phyloP scores from a whole-genome alignment of 164 flowering plant genomes.

The Litsea cubeba region DNA sequence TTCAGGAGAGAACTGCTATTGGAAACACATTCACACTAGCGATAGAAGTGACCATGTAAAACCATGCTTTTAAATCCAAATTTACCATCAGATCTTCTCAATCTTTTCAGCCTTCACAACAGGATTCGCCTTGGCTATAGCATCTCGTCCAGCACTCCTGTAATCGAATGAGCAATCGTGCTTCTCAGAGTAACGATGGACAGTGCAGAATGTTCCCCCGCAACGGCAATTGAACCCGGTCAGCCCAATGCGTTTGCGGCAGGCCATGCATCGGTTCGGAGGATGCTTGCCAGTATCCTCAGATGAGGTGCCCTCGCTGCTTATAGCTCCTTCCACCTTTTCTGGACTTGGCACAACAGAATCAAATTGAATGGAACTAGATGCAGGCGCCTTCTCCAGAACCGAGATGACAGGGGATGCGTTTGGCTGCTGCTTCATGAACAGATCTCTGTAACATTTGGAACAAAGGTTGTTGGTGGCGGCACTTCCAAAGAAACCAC shows the following conservation, averaged over 20 bases:
- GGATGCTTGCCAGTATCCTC: conserved; percentile 7
- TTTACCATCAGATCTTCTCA: conserved; percentile 15
- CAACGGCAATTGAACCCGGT: conserved; percentile 21
- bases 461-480: conserved; percentile 28
- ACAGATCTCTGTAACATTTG: conserved; percentile 28
- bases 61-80: background rate
- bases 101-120: conserved; percentile 18
- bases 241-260: conserved; percentile 26
- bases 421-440: conserved; percentile 22
- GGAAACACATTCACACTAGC: conserved; percentile 4
- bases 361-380: conserved; percentile 11
- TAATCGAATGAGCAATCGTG: conserved; percentile 16
- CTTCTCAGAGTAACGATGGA: conserved; percentile 20
- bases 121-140: conserved; percentile 19
- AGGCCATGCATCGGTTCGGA: conserved; percentile 20
- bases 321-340: conserved; percentile 11
- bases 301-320: conserved; percentile 12
- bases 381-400: conserved; percentile 11
- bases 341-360: conserved; percentile 6
- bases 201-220: conserved; percentile 13
- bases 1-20: background rate
- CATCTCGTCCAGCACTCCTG: conserved; percentile 14
- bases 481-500: conserved; percentile 33
- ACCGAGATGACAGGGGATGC: conserved; percentile 5
- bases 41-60: background rate